A percentile compares a stretch with the other conserved stretches of the same genome.
These are phyloP conservation scores for Platanus orientalis DNA, from an alignment of 164 flowering plant species.

Conservation along the genomic window DNA sequence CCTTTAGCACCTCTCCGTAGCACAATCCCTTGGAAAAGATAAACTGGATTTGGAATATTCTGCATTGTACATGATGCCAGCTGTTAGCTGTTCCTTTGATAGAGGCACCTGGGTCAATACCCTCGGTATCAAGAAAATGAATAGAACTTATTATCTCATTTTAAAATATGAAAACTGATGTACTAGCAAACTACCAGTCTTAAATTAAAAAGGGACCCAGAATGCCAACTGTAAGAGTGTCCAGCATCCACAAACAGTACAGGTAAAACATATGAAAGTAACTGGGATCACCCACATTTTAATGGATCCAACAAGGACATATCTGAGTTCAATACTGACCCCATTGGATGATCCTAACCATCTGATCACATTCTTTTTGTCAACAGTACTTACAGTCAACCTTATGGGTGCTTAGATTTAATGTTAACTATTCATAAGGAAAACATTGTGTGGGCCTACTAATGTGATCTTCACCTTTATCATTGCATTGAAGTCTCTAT, in stretches of 20 bases:
- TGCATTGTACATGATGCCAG: constrained; percentile 27
- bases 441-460: neutral
- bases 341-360: neutral
- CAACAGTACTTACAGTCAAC: neutral
- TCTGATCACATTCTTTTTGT: neutral
- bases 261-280: neutral
- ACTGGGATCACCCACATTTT: too few species aligned
- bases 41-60: constrained; percentile 92
- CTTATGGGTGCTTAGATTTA: neutral
- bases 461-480: constrained; percentile 62
- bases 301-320: too few species aligned
- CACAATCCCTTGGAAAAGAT: constrained; percentile 98
- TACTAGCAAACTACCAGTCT: neutral
- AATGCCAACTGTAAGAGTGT: neutral
- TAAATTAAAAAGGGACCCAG: neutral
- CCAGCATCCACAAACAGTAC: neutral
- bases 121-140: neutral
- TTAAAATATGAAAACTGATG: neutral
- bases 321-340: neutral
- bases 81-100: neutral
- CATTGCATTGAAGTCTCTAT: constrained; percentile 88
- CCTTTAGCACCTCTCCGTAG: constrained; percentile 98
- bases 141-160: neutral
- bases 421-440: neutral
- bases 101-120: neutral